Evolutionary conservation across 2,329 filamentous ascomycete genomes (phyloP).

Genomic region (Alternaria solani): DNA sequence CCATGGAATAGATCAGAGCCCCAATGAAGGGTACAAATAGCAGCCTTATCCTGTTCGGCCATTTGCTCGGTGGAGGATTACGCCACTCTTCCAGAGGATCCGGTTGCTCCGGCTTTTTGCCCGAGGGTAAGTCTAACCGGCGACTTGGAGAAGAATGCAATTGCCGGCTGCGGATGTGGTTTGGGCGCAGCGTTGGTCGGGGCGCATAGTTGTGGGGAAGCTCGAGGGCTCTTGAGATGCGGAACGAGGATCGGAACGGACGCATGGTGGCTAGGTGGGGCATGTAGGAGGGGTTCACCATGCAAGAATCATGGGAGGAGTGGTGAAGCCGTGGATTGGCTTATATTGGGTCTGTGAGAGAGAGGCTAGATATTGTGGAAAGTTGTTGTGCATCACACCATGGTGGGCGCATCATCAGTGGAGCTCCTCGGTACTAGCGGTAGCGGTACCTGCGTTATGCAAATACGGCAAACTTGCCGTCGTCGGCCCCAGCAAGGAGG

Average conservation of each 20-base stretch:
- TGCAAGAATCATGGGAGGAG: constrained; percentile 22
- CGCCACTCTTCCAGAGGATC: constrained; percentile 46
- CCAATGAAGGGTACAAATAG: constrained; percentile 61
- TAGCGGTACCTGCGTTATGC: constrained; percentile 21
- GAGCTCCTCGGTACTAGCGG: constrained; percentile 24
- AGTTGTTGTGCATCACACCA: constrained; percentile 42
- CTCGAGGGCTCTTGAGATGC: constrained; percentile 38
- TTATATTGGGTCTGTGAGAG: constrained; percentile 19
- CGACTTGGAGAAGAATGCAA: constrained; percentile 25
- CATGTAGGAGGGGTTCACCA: constrained; percentile 19
- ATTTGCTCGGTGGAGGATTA: constrained; percentile 47
- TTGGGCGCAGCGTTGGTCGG: constrained; percentile 29
- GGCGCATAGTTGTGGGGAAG: constrained; percentile 37
- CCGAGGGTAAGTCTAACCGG: constrained; percentile 30
- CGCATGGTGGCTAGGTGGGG: constrained; percentile 39
- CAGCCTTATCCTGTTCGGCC: constrained; percentile 54
- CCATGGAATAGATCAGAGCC: constrained; percentile 67
- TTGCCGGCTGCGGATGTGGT: constrained; percentile 23
- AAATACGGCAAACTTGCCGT: constrained; percentile 26
- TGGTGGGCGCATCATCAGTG: constrained; percentile 33
- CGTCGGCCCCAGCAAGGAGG: not conserved
- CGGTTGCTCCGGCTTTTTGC: constrained; percentile 24
- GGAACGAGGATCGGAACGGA: constrained; percentile 36
- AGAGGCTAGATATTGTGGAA: constrained; percentile 10
- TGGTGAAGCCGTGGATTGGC: not conserved